A percentile compares a stretch with the other conserved stretches of the same genome.
Evolutionary conservation across 2,329 filamentous ascomycete genomes (phyloP).

Genomic region (Pseudogymnoascus sp.): DNA sequence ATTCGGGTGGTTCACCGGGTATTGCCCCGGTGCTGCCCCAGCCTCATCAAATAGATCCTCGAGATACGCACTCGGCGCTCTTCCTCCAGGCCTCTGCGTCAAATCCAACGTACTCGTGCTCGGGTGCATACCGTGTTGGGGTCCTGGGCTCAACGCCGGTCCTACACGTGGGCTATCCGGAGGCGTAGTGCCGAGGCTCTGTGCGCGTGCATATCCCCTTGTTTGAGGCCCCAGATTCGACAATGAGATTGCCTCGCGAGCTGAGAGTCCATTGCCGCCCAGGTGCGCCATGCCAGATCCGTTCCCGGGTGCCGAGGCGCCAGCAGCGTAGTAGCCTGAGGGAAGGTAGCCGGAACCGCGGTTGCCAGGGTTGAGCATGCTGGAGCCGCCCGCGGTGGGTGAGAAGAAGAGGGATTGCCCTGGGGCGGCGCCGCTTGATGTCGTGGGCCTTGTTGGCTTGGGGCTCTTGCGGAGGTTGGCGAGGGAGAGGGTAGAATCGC

Average conservation of each 20-base stretch:
- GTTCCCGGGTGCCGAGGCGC: slow-evolving; percentile 32
- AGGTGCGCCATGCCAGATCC: slow-evolving; percentile 31
- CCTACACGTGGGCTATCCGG: slow-evolving; percentile 57
- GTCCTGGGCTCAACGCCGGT: slow-evolving; percentile 14
- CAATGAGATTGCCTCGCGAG: slow-evolving; percentile 45
- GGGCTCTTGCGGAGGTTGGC: slow-evolving; percentile 25
- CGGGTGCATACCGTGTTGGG: slow-evolving; percentile 31
- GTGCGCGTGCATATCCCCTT: slow-evolving; percentile 42
- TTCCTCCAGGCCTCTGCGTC: slow-evolving; percentile 51
- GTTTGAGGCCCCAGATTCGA: slow-evolving; percentile 48
- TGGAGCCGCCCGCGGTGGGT: slow-evolving; percentile 67
- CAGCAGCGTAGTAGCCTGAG: slow-evolving; percentile 81
- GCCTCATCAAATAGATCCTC: slow-evolving; percentile 84
- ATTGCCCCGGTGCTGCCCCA: slow-evolving; percentile 18
- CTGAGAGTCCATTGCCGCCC: slow-evolving; percentile 29
- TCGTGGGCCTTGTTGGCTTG: slow-evolving; percentile 30
- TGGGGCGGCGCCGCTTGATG: slow-evolving; percentile 24
- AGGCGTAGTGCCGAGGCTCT: slow-evolving; percentile 39
- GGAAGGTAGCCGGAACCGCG: slow-evolving; percentile 78
- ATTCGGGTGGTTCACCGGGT: slow-evolving; percentile 7
- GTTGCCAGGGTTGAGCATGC: slow-evolving; percentile 45
- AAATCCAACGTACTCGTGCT: slow-evolving; percentile 60
- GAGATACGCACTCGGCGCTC: slow-evolving; percentile 81
- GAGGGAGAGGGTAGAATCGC: slow-evolving; percentile 29
- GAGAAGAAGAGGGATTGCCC: slow-evolving; percentile 71